These are phyloP conservation scores for Triadica sebifera DNA, from an alignment of 345 rosid species.

Conservation along the genomic window DNA sequence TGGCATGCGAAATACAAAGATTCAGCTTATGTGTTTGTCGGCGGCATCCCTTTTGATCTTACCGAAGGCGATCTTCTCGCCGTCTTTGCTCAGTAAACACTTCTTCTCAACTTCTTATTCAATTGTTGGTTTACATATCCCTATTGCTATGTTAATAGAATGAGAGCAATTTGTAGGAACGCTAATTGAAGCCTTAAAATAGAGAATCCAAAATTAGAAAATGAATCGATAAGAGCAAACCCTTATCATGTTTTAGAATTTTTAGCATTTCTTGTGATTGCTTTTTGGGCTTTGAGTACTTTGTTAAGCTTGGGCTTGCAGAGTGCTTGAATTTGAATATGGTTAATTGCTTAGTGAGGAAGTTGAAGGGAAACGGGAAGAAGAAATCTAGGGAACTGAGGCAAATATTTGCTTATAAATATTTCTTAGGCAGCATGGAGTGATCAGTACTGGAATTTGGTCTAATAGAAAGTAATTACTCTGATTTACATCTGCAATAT, in stretches of 20 bases:
- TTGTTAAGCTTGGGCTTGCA: too few relatives aligned
- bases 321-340: too few relatives aligned
- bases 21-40: slow-evolving; percentile 76
- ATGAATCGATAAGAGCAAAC: background rate
- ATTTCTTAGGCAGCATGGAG: background rate
- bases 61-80: slow-evolving; percentile 98
- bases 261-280: background rate
- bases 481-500: background rate
- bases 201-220: background rate
- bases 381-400: background rate
- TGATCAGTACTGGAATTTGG: background rate
- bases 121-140: background rate
- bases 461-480: background rate
- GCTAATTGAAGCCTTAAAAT: background rate
- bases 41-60: slow-evolving; percentile 87
- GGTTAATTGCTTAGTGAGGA: background rate
- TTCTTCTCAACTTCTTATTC: background rate
- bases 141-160: background rate
- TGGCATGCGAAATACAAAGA: slow-evolving; percentile 95
- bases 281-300: too few relatives aligned
- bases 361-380: background rate
- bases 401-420: background rate
- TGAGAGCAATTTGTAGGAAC: background rate
- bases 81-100: slow-evolving; percentile 74
- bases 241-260: background rate